These are phyloP conservation scores for Kluyveromyces marxianus DNA, from an alignment of 1,139 yeast genomes.

Conservation along the genomic window DNA sequence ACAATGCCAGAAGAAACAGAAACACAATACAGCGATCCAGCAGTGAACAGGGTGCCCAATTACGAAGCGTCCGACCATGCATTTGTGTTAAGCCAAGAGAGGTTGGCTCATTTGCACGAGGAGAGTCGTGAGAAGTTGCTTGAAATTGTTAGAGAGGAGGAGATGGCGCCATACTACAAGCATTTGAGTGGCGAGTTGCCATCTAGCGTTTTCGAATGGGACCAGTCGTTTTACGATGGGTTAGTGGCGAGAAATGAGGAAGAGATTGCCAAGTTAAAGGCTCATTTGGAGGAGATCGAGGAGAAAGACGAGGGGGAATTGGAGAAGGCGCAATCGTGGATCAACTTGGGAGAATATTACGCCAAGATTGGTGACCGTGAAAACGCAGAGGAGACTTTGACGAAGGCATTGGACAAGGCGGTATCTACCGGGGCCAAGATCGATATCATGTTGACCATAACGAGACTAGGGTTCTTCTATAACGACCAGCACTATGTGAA, in stretches of 20 bases:
- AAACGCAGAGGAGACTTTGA: slow-evolving; percentile 65
- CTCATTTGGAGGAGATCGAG: slow-evolving; percentile 64
- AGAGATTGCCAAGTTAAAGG: slow-evolving; percentile 50
- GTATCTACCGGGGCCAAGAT: slow-evolving; percentile 87
- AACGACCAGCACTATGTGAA: slow-evolving; percentile 67
- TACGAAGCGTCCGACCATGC: slow-evolving; percentile 71
- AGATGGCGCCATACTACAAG: slow-evolving; percentile 81
- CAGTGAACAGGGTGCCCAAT: slow-evolving; percentile 66
- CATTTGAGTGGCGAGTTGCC: slow-evolving; percentile 49
- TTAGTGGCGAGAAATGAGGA: slow-evolving; percentile 48
- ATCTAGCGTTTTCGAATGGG: slow-evolving; percentile 40
- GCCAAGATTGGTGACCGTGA: slow-evolving; percentile 73
- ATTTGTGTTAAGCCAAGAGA: slow-evolving; percentile 48
- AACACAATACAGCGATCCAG: slow-evolving; percentile 21
- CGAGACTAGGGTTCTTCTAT: slow-evolving; percentile 82
- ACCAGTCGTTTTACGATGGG: slow-evolving; percentile 46
- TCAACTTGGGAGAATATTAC: slow-evolving; percentile 80
- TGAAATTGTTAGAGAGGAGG: slow-evolving; percentile 47
- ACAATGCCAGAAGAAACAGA: slow-evolving; percentile 16
- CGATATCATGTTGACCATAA: slow-evolving; percentile 71
- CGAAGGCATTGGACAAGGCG: slow-evolving; percentile 69
- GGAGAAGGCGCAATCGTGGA: slow-evolving; percentile 70
- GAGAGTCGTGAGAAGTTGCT: slow-evolving; percentile 42
- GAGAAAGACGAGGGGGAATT: slow-evolving; percentile 86
- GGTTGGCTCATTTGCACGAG: slow-evolving; percentile 34